phyloP scores from a whole-genome alignment of 768 basidiomycete species.

The Gloeopeniophorella convolvens region DNA sequence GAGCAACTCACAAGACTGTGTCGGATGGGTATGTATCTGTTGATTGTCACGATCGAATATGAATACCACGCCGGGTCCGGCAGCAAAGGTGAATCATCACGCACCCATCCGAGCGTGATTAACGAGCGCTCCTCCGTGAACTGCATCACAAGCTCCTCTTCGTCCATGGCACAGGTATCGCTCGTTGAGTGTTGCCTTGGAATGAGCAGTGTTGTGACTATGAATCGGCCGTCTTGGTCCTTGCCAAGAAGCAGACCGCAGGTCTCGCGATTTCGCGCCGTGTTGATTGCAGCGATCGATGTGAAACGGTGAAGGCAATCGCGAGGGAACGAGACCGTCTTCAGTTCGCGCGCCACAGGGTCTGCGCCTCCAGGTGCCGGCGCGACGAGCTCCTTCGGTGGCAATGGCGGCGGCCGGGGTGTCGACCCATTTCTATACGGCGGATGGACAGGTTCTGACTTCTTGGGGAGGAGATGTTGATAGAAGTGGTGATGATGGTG shows the following conservation, averaged over 20 bases:
- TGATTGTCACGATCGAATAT: not conserved
- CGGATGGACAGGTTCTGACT: conserved; percentile 12
- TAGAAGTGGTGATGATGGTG: conserved; percentile 20
- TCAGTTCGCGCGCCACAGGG: conserved; percentile 38
- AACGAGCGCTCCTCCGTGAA: conserved; percentile 78
- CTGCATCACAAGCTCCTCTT: conserved; percentile 79
- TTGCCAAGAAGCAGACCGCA: conserved; percentile 82
- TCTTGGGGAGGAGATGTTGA: conserved; percentile 13
- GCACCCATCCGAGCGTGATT: conserved; percentile 88
- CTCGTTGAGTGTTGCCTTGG: conserved; percentile 86
- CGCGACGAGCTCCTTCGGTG: conserved; percentile 25
- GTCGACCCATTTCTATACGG: not conserved
- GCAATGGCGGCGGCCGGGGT: conserved; percentile 26
- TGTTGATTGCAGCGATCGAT: conserved; percentile 72
- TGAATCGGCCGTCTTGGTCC: conserved; percentile 48
- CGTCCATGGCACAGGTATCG: conserved; percentile 91
- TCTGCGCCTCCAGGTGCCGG: conserved; percentile 29
- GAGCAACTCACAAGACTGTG: conserved; percentile 66
- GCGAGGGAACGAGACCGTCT: conserved; percentile 61
- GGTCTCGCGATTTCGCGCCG: conserved; percentile 72
- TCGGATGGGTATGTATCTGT: conserved; percentile 90
- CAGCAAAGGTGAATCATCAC: conserved; percentile 24
- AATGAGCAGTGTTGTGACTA: conserved; percentile 77
- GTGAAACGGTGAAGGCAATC: conserved; percentile 73
- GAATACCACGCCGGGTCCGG: not conserved